A percentile compares a stretch with the other conserved stretches of the same genome.
These are phyloP conservation scores for Bryoerythrophyllum caledonicum DNA, from an alignment of 225 moss, liverwort and hornwort species.

Conservation along the genomic window DNA sequence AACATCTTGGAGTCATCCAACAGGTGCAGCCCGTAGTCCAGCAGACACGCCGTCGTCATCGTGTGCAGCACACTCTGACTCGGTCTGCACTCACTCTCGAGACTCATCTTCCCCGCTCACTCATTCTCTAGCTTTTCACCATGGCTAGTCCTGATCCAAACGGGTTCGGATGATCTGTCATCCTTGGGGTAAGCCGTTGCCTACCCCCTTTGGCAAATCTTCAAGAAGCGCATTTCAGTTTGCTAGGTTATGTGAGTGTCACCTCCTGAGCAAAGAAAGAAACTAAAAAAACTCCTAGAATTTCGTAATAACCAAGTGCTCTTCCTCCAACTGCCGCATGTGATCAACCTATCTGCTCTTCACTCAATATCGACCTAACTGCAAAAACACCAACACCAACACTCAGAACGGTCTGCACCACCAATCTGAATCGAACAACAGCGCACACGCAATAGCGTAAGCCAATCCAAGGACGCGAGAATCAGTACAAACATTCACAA, in stretches of 20 bases:
- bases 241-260: constrained; percentile 8
- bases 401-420: not conserved
- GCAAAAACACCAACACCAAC: not conserved
- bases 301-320: not conserved
- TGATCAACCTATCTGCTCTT: constrained; percentile 15
- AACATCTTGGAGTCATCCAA: constrained; percentile 38
- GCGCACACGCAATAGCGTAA: not conserved
- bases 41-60: constrained; percentile 40
- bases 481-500: not conserved
- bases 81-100: constrained; percentile 19
- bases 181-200: constrained; percentile 52
- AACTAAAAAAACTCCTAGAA: not conserved
- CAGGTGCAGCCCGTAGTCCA: constrained; percentile 44
- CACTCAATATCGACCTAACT: constrained; percentile 18
- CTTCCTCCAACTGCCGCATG: not conserved
- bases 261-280: not conserved
- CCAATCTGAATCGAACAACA: constrained; percentile 3
- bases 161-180: constrained; percentile 30
- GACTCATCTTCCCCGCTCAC: constrained; percentile 25
- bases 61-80: constrained; percentile 13
- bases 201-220: constrained; percentile 37
- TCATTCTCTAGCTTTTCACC: constrained; percentile 13
- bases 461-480: constrained; percentile 4
- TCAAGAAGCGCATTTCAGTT: constrained; percentile 15
- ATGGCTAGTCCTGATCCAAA: not conserved